Conservation (phyloP, 202 grass and related monocot genomes). For the Hordeum pubiflorum region DNA sequence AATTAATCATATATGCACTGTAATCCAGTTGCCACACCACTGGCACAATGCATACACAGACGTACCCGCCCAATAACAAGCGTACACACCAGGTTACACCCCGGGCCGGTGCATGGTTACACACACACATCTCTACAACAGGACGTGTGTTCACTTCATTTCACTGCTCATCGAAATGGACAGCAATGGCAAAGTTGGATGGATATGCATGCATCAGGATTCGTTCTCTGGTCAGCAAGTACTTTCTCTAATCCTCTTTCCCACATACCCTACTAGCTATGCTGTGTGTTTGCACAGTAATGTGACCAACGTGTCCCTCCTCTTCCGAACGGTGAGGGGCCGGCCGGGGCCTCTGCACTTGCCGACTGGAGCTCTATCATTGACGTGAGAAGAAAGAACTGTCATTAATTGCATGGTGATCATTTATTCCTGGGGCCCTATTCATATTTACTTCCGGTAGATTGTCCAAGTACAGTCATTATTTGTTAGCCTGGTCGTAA, state of each 20-base stretch:
- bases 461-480: too few relatives aligned
- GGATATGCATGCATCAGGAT: not conserved
- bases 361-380: not conserved
- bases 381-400: not conserved
- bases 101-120: not conserved
- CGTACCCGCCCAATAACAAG: not conserved
- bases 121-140: not conserved
- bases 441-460: not conserved
- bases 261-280: not conserved
- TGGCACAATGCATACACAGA: not conserved
- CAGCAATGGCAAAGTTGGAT: not conserved
- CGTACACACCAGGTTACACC: constrained; percentile 22
- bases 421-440: not conserved
- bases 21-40: not conserved
- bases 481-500: too few relatives aligned
- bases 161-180: not conserved
- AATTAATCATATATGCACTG: not conserved
- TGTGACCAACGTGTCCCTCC: constrained; percentile 1
- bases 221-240: not conserved
- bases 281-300: not conserved
- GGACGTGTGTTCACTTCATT: not conserved
- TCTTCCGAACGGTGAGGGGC: not conserved
- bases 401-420: not conserved
- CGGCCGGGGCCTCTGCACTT: not conserved
- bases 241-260: not conserved